Evolutionary conservation across 345 rosid species (phyloP), one percentile per base, ranked within the genome.

Genomic region (Capsella bursapastoris): DNA sequence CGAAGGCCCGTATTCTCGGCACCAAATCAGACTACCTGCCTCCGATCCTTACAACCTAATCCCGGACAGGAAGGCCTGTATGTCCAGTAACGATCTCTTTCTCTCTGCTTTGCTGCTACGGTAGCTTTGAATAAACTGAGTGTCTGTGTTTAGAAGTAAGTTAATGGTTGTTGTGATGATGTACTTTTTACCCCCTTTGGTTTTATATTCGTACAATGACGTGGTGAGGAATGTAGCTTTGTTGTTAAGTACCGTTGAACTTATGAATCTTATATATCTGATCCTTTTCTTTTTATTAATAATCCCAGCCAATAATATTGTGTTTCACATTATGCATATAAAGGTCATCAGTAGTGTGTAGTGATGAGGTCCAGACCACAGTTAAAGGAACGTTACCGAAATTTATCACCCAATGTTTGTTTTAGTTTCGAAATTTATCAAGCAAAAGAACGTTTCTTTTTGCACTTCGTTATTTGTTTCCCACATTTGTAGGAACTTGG

Each of bases 21-120:
- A 13, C 86, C 61, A 90, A 87, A 75, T 90, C 99, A 11, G 98
- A 92, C 81, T 90, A 86, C 82, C 69, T 95, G 63, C 99, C 99
- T 27, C 97, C 98, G 25, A 90, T 90, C 85, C 91, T 95, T 25
- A 92, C 99, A 28, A 95, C 99, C 64, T 92, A 80, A 75, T 37
- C 16, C 64, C 47, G 22, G 22, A 18, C 22, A 18, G 22, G 22
- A 18, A 18, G 22, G 22, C 22, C 22, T 18, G 22, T 60, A 60
- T 56, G 73, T 31, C 50, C 25, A 64, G 58, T 48, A 37, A 48
- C n/a, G 44, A 56, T 56, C 45, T 55, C 43, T 34, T 25, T 62
- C 50, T 52, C 57, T 47, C 13, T 68, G 48, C 18, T 15, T 60
- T 43, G 55, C 48, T 55, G 60, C 25, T 63, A 18, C n/a, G 0